phyloP scores from a whole-genome alignment of 163 green algal species.

The Chlorella variabilis region DNA sequence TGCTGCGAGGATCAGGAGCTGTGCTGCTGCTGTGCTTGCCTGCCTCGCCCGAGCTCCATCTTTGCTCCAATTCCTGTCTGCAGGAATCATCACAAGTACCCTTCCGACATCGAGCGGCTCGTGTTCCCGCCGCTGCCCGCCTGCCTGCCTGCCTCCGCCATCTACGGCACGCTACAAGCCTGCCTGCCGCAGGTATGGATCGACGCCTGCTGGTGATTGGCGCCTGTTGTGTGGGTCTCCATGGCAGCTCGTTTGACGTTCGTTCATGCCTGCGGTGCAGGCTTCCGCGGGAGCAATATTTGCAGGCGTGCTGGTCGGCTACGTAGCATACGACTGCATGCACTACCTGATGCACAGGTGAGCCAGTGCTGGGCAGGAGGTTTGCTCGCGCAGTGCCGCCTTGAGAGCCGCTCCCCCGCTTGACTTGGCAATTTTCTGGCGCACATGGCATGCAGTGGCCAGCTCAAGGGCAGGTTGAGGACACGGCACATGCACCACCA shows the following conservation, averaged over 20 bases:
- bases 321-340: conserved; percentile 90
- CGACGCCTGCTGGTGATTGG: neutral
- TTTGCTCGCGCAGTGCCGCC: neutral
- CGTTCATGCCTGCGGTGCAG: neutral
- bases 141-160: conserved; percentile 49
- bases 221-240: neutral
- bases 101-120: conserved; percentile 78
- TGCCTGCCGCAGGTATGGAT: conserved; percentile 11
- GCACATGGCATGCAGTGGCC: conserved; percentile 12
- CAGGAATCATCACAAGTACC: conserved; percentile 89
- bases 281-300: conserved; percentile 36
- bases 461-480: conserved; percentile 7
- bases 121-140: conserved; percentile 87
- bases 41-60: neutral
- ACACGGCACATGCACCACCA: conserved; percentile 88
- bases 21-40: neutral
- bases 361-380: neutral
- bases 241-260: no score
- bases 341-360: conserved; percentile 89
- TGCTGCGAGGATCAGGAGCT: neutral
- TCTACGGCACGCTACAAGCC: conserved; percentile 52
- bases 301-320: conserved; percentile 86
- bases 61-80: neutral
- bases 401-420: no score
- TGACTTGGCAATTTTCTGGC: neutral